These are phyloP conservation scores for Phytophthora ramorum DNA, from an alignment of 352 stramenopile genomes.

Conservation along the genomic window DNA sequence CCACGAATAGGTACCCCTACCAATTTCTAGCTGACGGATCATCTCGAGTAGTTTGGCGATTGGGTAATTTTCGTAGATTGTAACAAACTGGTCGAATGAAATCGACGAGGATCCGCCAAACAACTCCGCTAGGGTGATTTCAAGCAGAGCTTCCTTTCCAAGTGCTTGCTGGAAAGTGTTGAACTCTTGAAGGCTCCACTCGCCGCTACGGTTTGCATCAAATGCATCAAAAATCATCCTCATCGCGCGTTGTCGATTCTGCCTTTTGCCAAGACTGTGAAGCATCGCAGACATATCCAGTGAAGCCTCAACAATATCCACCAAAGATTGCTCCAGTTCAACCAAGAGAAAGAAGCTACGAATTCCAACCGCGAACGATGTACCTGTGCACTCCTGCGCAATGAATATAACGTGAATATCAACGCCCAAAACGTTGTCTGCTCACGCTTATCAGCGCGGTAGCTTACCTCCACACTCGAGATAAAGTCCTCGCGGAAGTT, in stretches of 20 bases:
- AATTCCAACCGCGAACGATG: slow-evolving; percentile 32
- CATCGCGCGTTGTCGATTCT: slow-evolving; percentile 48
- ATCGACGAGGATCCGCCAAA: slow-evolving; percentile 40
- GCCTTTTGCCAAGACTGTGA: slow-evolving; percentile 43
- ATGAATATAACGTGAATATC: background rate
- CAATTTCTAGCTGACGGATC: slow-evolving; percentile 44
- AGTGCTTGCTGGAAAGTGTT: slow-evolving; percentile 68
- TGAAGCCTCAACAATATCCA: slow-evolving; percentile 41
- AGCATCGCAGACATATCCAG: slow-evolving; percentile 24
- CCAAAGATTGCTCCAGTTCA: slow-evolving; percentile 48
- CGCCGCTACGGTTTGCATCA: slow-evolving; percentile 46
- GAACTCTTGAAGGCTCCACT: slow-evolving; percentile 63
- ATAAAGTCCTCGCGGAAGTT: slow-evolving; percentile 50
- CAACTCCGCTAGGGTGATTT: slow-evolving; percentile 44
- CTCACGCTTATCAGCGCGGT: background rate
- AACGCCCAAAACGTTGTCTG: background rate
- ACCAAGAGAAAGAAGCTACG: slow-evolving; percentile 41
- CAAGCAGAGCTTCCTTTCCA: slow-evolving; percentile 44
- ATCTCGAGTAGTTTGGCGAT: slow-evolving; percentile 45
- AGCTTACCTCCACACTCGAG: slow-evolving; percentile 43
- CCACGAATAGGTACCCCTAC: slow-evolving; percentile 27
- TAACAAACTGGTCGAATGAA: slow-evolving; percentile 41
- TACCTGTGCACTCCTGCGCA: slow-evolving; percentile 16
- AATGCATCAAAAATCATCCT: slow-evolving; percentile 52
- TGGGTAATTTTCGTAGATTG: slow-evolving; percentile 47